Conservation (phyloP, 2,329 filamentous ascomycete genomes). For the Aspergillus latus region DNA sequence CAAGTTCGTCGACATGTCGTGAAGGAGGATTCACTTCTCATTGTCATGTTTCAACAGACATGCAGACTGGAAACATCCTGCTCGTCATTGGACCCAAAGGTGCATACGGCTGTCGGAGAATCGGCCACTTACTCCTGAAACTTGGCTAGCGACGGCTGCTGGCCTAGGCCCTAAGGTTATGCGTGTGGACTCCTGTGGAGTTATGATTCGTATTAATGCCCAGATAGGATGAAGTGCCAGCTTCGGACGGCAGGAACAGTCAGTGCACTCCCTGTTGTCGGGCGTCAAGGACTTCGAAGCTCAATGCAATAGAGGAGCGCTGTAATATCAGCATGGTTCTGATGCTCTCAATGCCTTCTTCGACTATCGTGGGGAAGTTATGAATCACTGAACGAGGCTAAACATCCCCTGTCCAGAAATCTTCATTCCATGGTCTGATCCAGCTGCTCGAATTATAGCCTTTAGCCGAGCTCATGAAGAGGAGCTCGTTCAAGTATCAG, state of each 20-base stretch:
- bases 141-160: neutral
- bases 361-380: no score
- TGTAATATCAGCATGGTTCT: neutral
- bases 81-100: neutral
- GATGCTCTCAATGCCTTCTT: no score
- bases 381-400: no score
- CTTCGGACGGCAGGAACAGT: neutral
- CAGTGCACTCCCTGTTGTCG: neutral
- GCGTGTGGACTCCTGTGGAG: conserved; percentile 5
- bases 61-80: neutral
- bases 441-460: no score
- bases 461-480: no score
- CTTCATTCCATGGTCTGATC: no score
- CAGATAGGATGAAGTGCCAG: neutral
- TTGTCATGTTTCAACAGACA: neutral
- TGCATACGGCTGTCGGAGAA: neutral
- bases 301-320: no score
- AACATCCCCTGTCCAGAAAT: no score
- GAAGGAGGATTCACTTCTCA: neutral
- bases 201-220: conserved; percentile 10
- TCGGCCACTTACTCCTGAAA: neutral
- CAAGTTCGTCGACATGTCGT: neutral
- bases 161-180: conserved; percentile 5
- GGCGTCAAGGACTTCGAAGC: neutral
- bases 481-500: no score